Conservation (phyloP, 192 early-diverging fungal genomes). For the Cladochytrium replicatum region DNA sequence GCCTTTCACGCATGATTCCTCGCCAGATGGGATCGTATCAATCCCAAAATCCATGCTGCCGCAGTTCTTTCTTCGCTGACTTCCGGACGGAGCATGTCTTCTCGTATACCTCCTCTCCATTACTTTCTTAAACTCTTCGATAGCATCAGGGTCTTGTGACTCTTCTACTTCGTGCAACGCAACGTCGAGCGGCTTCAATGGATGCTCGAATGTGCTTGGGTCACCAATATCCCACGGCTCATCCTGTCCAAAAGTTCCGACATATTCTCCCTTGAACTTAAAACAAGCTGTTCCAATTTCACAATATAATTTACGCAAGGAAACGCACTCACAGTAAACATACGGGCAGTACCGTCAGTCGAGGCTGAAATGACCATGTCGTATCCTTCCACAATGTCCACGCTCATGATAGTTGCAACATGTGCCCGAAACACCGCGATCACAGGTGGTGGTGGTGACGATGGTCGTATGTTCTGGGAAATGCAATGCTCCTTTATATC, state of each 20-base stretch:
- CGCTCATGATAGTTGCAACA: constrained; percentile 11
- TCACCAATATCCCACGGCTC: constrained; percentile 30
- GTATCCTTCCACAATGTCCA: constrained; percentile 21
- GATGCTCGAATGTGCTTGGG: constrained; percentile 21
- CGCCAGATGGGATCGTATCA: too few relatives aligned
- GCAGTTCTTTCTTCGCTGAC: too few relatives aligned
- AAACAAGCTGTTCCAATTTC: neutral
- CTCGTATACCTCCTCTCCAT: too few relatives aligned
- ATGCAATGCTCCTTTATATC: constrained; percentile 29
- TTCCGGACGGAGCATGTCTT: too few relatives aligned
- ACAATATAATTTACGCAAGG: neutral
- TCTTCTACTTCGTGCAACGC: neutral
- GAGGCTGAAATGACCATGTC: constrained; percentile 27
- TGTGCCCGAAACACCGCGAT: constrained; percentile 28
- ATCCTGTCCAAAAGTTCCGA: constrained; percentile 43
- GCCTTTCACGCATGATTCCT: too few relatives aligned
- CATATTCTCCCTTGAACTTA: constrained; percentile 29
- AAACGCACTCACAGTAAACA: constrained; percentile 31
- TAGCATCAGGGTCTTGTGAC: too few relatives aligned
- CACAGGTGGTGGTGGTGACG: neutral
- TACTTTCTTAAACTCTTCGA: too few relatives aligned
- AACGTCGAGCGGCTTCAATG: constrained; percentile 24
- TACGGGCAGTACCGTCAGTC: constrained; percentile 32
- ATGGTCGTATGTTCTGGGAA: neutral
- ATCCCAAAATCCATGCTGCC: too few relatives aligned